Base-by-base conservation (phyloP, 2,329 filamentous ascomycete genomes). In the Aspergillus sp. region DNA sequence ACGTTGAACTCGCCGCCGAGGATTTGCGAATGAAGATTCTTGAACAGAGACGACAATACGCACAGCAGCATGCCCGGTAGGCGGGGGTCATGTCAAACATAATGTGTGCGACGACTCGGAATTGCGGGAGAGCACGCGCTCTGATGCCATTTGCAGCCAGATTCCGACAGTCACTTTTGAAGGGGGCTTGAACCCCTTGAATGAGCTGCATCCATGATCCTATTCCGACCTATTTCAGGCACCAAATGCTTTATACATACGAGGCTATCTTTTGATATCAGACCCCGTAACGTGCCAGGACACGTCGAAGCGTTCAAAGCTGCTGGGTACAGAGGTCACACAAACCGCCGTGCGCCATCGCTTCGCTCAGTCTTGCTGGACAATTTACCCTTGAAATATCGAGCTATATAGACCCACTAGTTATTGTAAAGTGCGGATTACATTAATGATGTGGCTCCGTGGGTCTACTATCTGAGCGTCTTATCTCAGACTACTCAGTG, bases 1-100 rank as follows among this genome's bases (percentile, higher is more conserved):
- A 97, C 83, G 90, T 90, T 0, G 91, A 97, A 79, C 82, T 93
- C 54, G 95, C 92, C 0, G 88, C 88, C 9, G 90, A 96, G 76
- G 82, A 81, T 49, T 68, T 97, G 66, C 82, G 86, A 69, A 78
- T 79, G 65, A 83, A 90, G 74, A 84, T 91, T 52, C 70, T 91
- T 59, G 85, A 88, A 66, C 82, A 82, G 71, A 82, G 87, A 60
- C 70, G 75, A 43, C 70, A 74, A 57, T 61, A 69, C 47, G 73
- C 74, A 23, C 72, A 73, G 61, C 68, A 74, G 49, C 67, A 71
- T 54, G 59, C 64, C 54, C 69, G 67, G 52, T 72, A 69, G 25
- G 33, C 21, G n/a, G 33, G 33, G 33, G 17, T 15, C n/a, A 52
- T 44, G 15, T 5, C 33, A 4, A 37, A 37, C 35, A 14, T 37